A percentile compares a stretch with the other conserved stretches of the same genome.
Evolutionary conservation across 2,329 filamentous ascomycete species (phyloP).

Genomic region (Colletotrichum agaves): DNA sequence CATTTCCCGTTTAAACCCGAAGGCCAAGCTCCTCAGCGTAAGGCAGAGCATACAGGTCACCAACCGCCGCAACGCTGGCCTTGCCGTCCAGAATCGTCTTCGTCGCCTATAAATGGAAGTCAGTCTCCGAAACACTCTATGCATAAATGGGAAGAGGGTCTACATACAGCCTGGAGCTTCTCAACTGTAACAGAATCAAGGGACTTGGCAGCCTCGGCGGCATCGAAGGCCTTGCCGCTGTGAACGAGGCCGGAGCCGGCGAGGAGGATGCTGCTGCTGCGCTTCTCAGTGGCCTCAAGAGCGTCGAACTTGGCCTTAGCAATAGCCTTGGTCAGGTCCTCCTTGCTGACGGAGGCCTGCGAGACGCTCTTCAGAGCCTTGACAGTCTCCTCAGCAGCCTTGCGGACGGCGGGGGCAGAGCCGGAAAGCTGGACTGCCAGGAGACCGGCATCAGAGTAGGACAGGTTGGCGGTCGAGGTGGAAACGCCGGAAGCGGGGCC

Average conservation of each 20-base stretch:
- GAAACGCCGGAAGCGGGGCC: constrained; percentile 72
- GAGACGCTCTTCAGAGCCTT: constrained; percentile 86
- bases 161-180: constrained; percentile 84
- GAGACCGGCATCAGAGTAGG: constrained; percentile 95
- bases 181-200: constrained; percentile 85
- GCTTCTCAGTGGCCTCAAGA: constrained; percentile 82
- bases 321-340: constrained; percentile 91
- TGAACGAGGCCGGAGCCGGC: constrained; percentile 87
- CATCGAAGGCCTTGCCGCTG: constrained; percentile 84
- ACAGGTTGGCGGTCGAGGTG: constrained; percentile 79
- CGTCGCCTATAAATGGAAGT: constrained; percentile 71
- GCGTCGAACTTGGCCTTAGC: constrained; percentile 94
- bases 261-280: constrained; percentile 80
- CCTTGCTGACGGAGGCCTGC: constrained; percentile 78
- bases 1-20: constrained; percentile 76
- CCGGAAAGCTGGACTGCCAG: constrained; percentile 86
- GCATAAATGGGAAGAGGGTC: not conserved
- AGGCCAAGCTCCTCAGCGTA: constrained; percentile 95
- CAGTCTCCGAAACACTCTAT: constrained; percentile 40
- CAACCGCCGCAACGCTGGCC: constrained; percentile 88
- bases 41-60: constrained; percentile 90
- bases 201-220: constrained; percentile 80
- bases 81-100: constrained; percentile 89
- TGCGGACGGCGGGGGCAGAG: constrained; percentile 75
- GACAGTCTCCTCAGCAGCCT: constrained; percentile 80